A percentile compares a stretch with the other conserved stretches of the same genome.
Evolutionary conservation across 805 yeast genomes (phyloP).

Genomic region (Saturnispora sekii): DNA sequence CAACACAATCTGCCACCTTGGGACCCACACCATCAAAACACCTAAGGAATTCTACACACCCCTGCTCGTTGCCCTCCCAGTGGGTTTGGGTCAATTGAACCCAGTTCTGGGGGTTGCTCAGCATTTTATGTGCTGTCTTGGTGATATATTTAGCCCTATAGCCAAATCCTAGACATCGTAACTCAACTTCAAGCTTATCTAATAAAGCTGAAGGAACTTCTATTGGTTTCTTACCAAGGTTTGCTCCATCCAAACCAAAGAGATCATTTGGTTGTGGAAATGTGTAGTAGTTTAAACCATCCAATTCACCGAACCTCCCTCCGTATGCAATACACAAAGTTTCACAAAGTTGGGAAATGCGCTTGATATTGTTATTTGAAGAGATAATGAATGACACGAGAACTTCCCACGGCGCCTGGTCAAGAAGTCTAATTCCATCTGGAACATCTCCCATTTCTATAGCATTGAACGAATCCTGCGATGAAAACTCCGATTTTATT

Average conservation of each 20-base stretch:
- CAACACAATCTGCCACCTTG: slow-evolving; percentile 94
- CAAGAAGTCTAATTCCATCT: slow-evolving; percentile 54
- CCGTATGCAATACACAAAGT: slow-evolving; percentile 67
- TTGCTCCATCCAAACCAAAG: slow-evolving; percentile 10
- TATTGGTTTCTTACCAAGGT: slow-evolving; percentile 12
- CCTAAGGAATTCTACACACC: slow-evolving; percentile 46
- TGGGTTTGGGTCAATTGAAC: slow-evolving; percentile 24
- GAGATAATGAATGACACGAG: slow-evolving; percentile 86
- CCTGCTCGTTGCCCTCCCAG: slow-evolving; percentile 34
- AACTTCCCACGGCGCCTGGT: slow-evolving; percentile 98
- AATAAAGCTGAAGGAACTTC: neutral
- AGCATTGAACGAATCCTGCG: no score
- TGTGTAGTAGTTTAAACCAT: slow-evolving; percentile 49
- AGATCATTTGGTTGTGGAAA: slow-evolving; percentile 65
- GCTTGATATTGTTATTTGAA: slow-evolving; percentile 88
- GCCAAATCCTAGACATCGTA: slow-evolving; percentile 64
- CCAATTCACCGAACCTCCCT: slow-evolving; percentile 39
- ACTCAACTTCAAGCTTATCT: slow-evolving; percentile 20
- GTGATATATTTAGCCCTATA: slow-evolving; percentile 85
- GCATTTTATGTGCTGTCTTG: slow-evolving; percentile 57
- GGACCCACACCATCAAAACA: slow-evolving; percentile 88
- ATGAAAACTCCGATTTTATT: neutral
- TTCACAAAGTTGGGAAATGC: slow-evolving; percentile 91
- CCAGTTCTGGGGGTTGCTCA: slow-evolving; percentile 29
- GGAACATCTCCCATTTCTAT: slow-evolving; percentile 14